Conservation (phyloP, 495 filamentous ascomycete genomes). For the Aspergillus olivimuriae region DNA sequence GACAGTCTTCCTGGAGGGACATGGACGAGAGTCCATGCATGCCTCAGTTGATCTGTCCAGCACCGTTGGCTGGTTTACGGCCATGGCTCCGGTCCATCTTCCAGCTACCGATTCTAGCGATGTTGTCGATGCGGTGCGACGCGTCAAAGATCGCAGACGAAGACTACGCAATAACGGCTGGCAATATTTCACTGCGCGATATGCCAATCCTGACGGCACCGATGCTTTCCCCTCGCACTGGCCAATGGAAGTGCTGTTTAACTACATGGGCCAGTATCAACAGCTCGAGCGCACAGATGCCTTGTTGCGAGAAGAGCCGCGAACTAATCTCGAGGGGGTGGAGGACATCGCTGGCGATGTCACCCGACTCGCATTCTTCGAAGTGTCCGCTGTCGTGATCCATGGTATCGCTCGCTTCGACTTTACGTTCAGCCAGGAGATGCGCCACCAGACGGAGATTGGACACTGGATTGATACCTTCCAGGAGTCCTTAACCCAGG, state of each 20-base stretch:
- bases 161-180: conserved; percentile 17
- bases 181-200: conserved; percentile 17
- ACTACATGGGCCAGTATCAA: conserved; percentile 4
- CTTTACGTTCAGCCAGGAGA: no score
- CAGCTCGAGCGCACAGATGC: background rate
- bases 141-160: conserved; percentile 5
- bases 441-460: no score
- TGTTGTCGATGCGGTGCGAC: conserved; percentile 5
- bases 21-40: conserved; percentile 37
- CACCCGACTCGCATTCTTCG: no score
- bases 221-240: background rate
- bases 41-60: conserved; percentile 33
- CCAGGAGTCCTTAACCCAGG: no score
- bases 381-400: no score
- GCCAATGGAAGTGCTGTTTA: conserved; percentile 7
- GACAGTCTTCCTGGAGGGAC: conserved; percentile 37
- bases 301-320: no score
- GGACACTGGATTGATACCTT: no score
- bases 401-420: no score
- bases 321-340: no score
- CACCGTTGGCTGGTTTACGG: conserved; percentile 47
- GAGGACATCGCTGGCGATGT: no score
- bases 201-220: background rate
- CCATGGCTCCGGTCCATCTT: conserved; percentile 22
- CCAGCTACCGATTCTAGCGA: background rate